These are phyloP conservation scores for Chaetomiaceae sp. DNA, from an alignment of 2,329 filamentous ascomycete species.

Conservation along the genomic window DNA sequence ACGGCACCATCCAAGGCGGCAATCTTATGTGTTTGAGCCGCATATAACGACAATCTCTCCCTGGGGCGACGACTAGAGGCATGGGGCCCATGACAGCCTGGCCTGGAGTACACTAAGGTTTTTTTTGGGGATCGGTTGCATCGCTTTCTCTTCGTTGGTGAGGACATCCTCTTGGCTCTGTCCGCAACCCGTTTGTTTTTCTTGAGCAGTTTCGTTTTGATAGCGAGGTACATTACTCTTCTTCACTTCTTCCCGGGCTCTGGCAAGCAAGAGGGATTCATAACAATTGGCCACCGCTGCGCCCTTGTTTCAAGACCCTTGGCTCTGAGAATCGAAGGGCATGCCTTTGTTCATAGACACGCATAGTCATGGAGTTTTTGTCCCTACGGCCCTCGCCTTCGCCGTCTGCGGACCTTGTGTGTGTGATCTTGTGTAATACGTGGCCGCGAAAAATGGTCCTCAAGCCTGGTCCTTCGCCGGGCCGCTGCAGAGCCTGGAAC, in stretches of 20 bases:
- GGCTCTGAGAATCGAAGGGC: background rate
- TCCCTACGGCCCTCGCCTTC: background rate
- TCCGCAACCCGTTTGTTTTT: background rate
- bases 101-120: background rate
- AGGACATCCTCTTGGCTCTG: background rate
- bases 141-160: conserved; percentile 16
- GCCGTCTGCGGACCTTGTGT: background rate
- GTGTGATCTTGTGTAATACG: background rate
- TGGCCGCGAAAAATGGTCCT: background rate
- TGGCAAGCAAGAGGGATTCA: background rate
- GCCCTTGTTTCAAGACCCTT: too few relatives aligned
- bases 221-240: background rate
- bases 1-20: background rate
- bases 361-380: conserved; percentile 1
- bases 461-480: background rate
- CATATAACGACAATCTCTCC: background rate
- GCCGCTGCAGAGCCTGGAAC: background rate
- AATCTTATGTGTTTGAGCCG: background rate
- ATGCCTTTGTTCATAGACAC: background rate
- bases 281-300: background rate
- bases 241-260: background rate
- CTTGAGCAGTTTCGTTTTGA: conserved; percentile 1
- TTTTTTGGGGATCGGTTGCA: background rate
- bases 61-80: background rate
- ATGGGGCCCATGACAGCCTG: background rate